Conservation (phyloP, 768 basidiomycete species). For the Amanita rubescens region DNA sequence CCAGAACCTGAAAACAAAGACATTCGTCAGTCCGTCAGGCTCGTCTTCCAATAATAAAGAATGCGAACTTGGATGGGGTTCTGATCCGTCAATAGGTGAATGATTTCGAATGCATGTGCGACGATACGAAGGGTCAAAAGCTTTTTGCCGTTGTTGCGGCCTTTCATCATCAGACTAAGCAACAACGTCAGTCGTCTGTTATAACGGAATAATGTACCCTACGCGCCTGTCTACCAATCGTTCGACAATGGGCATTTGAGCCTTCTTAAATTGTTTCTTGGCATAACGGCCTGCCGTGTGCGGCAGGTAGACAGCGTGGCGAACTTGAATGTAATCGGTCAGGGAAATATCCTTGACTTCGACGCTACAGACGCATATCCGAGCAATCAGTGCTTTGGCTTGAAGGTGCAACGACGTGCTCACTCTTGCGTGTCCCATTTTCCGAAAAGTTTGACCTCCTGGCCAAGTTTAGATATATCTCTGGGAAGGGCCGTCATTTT, state of each 20-base stretch:
- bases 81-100: slow-evolving; percentile 99
- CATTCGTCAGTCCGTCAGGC: slow-evolving; percentile 2
- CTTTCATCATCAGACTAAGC: slow-evolving; percentile 98
- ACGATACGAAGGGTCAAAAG: slow-evolving; percentile 98
- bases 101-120: slow-evolving; percentile 98
- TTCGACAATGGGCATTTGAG: slow-evolving; percentile 99
- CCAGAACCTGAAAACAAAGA: slow-evolving; percentile 56
- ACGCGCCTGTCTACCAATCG: slow-evolving; percentile 92
- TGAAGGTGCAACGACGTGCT: slow-evolving; percentile 26
- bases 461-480: slow-evolving; percentile 74
- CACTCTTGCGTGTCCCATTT: slow-evolving; percentile 99
- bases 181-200: background rate
- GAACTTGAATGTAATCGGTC: slow-evolving; percentile 99
- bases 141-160: slow-evolving; percentile 99
- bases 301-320: slow-evolving; percentile 93
- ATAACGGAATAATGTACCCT: background rate
- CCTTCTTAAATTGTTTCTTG: slow-evolving; percentile 99
- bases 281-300: slow-evolving; percentile 99
- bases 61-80: slow-evolving; percentile 92
- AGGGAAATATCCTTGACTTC: slow-evolving; percentile 99
- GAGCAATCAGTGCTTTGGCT: background rate
- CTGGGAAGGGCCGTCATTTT: slow-evolving; percentile 77
- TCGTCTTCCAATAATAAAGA: background rate
- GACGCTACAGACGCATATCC: slow-evolving; percentile 47
- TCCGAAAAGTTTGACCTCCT: slow-evolving; percentile 93